Base-by-base conservation (phyloP, 139 green algal genomes). In the Chlorella sp. region DNA sequence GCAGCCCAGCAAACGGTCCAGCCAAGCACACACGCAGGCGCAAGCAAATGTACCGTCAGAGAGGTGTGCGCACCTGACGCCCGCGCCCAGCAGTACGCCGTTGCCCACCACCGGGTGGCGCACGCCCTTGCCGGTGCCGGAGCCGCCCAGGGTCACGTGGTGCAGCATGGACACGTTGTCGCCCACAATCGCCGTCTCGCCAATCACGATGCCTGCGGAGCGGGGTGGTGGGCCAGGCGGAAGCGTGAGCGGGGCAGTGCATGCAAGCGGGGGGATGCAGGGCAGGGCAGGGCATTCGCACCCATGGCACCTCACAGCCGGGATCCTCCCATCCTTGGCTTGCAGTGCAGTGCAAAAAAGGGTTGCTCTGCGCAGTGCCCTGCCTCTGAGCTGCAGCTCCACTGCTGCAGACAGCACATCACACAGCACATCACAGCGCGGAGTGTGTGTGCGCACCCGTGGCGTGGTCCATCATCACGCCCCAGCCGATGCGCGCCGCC, bases 401-500 rank as follows among this genome's bases (percentile, higher is more conserved):
- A 68, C 26, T 17, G 24, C 60, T 34, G 60, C 60, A 36, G 24
- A 9, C 60, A n/a, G 60, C 60, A 34, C 26, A 24, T 17, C 2
- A 24, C 26, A 32, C 60, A 9, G 1, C 24, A 20, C 22, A 2
- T 36, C 22, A 9, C 26, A 43, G 1, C 43, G 36, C n/a, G 56
- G 4, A 41, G 17, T 9, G n/a, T 26, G 2, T 9, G n/a, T 38
- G 36, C 70, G 20, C 73, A 69, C 87, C 84, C 36, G 75, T 91
- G 75, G 93, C 97, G 83, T 99, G 97, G 83, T 99, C 96, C 73
- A 99, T 90, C 78, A 99, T 88, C 13, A 99, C 90, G n/a, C 97
- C 97, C 51, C 92, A 88, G 9, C 97, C 97, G 34, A 99, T 92
- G 22, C 85, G 85, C 17, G 97, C 97, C 0, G 92, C 95, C 14